Conservation (phyloP, 176 grass and related monocot species). For the Bothriochloa decipiens region DNA sequence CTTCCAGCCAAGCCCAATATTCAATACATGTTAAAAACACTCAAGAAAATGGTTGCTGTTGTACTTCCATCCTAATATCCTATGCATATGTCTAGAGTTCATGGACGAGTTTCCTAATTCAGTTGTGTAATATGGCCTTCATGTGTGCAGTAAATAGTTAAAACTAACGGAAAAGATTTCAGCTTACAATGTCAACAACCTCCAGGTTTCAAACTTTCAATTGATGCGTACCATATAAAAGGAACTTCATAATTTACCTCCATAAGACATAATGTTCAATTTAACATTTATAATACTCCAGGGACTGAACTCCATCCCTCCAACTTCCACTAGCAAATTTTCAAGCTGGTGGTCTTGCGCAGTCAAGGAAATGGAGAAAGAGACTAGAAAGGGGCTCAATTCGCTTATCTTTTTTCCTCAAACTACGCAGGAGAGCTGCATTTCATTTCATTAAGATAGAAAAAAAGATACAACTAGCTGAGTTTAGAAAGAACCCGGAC, state of each 20-base stretch:
- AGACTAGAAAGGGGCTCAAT: neutral
- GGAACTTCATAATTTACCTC: constrained; percentile 22
- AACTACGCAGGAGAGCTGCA: neutral
- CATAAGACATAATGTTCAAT: constrained; percentile 4
- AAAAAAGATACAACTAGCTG: neutral
- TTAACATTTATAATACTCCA: neutral
- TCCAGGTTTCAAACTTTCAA: neutral
- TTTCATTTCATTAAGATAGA: neutral
- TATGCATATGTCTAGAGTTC: constrained; percentile 10
- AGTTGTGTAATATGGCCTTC: neutral
- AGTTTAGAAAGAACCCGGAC: neutral
- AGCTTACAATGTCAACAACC: neutral
- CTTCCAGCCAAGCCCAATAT: constrained; percentile 11
- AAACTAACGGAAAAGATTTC: neutral
- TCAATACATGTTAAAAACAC: neutral
- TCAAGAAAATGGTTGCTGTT: neutral
- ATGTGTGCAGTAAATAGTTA: constrained; percentile 7
- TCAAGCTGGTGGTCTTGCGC: neutral
- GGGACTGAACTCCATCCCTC: neutral
- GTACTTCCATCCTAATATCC: neutral
- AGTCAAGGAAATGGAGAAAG: neutral
- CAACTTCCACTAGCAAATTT: neutral
- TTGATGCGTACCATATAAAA: constrained; percentile 8
- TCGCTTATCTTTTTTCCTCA: neutral
- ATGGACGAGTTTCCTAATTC: constrained; percentile 8